These are phyloP conservation scores for Chaetothyriales sp. DNA, from an alignment of 2,329 filamentous ascomycete species.

Conservation along the genomic window DNA sequence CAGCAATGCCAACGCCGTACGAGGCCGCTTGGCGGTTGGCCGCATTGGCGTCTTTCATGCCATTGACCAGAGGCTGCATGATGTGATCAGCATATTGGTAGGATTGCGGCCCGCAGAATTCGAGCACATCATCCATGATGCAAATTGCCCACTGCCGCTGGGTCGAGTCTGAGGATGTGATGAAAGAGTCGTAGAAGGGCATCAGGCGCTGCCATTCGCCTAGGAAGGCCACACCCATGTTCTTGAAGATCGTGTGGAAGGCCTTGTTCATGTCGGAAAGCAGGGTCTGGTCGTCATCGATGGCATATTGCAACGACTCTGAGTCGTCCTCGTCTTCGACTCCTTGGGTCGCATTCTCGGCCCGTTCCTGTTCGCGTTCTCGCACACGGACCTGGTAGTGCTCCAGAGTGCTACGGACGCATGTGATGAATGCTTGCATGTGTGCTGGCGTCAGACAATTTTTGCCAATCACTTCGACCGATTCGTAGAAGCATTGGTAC, in stretches of 20 bases:
- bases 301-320: conserved; percentile 73
- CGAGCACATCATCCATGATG: conserved; percentile 94
- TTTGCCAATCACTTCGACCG: conserved; percentile 81
- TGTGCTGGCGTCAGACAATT: conserved; percentile 62
- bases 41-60: conserved; percentile 70
- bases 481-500: conserved; percentile 99
- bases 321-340: conserved; percentile 84
- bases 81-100: conserved; percentile 78
- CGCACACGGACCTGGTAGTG: conserved; percentile 84
- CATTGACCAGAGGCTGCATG: conserved; percentile 68
- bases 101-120: conserved; percentile 84
- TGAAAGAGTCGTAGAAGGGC: conserved; percentile 70
- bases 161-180: conserved; percentile 58
- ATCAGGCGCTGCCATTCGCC: conserved; percentile 76
- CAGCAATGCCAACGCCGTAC: conserved; percentile 89
- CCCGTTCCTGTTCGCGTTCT: conserved; percentile 68
- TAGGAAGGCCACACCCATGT: conserved; percentile 73
- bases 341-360: conserved; percentile 67
- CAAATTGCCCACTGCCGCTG: conserved; percentile 98
- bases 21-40: conserved; percentile 91
- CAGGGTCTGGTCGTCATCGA: conserved; percentile 93
- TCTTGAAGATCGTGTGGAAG: conserved; percentile 97
- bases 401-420: conserved; percentile 68
- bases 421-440: conserved; percentile 76
- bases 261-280: conserved; percentile 99